A percentile compares a stretch with the other conserved stretches of the same genome.
These are phyloP conservation scores for Schizopora paradoxa DNA, from an alignment of 1,284 basidiomycete genomes.

Conservation along the genomic window DNA sequence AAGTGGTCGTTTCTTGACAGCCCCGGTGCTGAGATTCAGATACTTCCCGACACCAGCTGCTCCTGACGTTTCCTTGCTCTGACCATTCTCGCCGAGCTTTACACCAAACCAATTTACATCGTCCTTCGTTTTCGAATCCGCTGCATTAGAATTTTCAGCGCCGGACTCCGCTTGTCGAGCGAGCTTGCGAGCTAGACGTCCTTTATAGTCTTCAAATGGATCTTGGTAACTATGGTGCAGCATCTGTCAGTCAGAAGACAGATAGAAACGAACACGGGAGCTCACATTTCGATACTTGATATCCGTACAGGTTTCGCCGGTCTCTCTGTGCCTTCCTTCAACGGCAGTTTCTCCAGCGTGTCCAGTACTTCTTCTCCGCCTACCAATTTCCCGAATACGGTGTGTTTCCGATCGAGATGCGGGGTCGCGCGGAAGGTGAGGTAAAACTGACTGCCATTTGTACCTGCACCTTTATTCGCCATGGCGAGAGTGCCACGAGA, in stretches of 20 bases:
- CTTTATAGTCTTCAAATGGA: conserved; percentile 82
- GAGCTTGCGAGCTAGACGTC: conserved; percentile 67
- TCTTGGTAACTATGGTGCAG: too few relatives aligned
- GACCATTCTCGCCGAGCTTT: conserved; percentile 51
- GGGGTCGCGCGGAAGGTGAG: conserved; percentile 79
- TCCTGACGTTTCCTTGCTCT: conserved; percentile 23
- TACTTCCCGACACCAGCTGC: conserved; percentile 58
- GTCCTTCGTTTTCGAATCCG: conserved; percentile 45
- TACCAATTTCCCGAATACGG: conserved; percentile 94
- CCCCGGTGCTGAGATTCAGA: conserved; percentile 45
- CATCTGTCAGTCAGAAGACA: conserved; percentile 33
- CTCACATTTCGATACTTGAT: conserved; percentile 72
- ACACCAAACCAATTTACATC: conserved; percentile 82
- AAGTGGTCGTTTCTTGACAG: conserved; percentile 52
- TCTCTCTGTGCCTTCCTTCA: conserved; percentile 80
- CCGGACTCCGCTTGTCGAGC: conserved; percentile 59
- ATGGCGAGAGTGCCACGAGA: conserved; percentile 78
- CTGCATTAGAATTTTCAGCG: conserved; percentile 28
- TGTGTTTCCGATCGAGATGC: conserved; percentile 83
- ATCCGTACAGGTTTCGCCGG: conserved; percentile 81
- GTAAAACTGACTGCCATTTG: conserved; percentile 89
- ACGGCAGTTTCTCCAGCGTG: conserved; percentile 75
- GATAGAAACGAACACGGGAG: conserved; percentile 13
- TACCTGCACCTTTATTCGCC: conserved; percentile 87
- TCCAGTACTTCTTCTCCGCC: conserved; percentile 90